A percentile compares a stretch with the other conserved stretches of the same genome.
Conservation (phyloP, 192 early-diverging fungal genomes). For the Kickxella alabastrina region DNA sequence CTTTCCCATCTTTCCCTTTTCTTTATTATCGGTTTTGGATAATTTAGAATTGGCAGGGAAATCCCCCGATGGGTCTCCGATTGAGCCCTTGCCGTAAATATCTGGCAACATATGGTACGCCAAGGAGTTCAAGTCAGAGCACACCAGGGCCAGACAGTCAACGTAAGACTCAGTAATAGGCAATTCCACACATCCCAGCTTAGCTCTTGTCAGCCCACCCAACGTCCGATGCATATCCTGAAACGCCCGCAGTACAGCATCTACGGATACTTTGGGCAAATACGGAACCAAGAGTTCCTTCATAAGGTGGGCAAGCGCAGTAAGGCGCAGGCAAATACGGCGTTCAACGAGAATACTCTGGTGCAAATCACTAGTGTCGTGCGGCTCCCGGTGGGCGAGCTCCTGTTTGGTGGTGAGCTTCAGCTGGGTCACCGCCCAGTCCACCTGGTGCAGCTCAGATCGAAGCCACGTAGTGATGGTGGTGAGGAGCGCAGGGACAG, state of each 20-base stretch:
- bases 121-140: slow-evolving; percentile 24
- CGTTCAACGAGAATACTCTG: slow-evolving; percentile 25
- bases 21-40: not conserved
- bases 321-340: slow-evolving; percentile 23
- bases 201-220: slow-evolving; percentile 20
- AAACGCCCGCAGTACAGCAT: slow-evolving; percentile 21
- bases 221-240: slow-evolving; percentile 28
- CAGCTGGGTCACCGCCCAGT: slow-evolving; percentile 31
- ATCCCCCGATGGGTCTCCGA: not conserved
- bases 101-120: slow-evolving; percentile 17
- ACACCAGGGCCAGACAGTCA: slow-evolving; percentile 20
- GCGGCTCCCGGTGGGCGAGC: not conserved
- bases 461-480: slow-evolving; percentile 19
- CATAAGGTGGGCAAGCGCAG: slow-evolving; percentile 18
- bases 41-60: no score
- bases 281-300: slow-evolving; percentile 14
- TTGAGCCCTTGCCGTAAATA: slow-evolving; percentile 20
- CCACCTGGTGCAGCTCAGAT: slow-evolving; percentile 21
- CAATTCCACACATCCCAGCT: slow-evolving; percentile 9
- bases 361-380: slow-evolving; percentile 12
- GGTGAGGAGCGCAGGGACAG: slow-evolving; percentile 14
- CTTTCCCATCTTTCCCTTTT: slow-evolving; percentile 1
- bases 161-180: slow-evolving; percentile 41
- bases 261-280: slow-evolving; percentile 9
- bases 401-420: slow-evolving; percentile 11